Conservation (phyloP, 2,329 filamentous ascomycete species). For the Cladosporium sp. region DNA sequence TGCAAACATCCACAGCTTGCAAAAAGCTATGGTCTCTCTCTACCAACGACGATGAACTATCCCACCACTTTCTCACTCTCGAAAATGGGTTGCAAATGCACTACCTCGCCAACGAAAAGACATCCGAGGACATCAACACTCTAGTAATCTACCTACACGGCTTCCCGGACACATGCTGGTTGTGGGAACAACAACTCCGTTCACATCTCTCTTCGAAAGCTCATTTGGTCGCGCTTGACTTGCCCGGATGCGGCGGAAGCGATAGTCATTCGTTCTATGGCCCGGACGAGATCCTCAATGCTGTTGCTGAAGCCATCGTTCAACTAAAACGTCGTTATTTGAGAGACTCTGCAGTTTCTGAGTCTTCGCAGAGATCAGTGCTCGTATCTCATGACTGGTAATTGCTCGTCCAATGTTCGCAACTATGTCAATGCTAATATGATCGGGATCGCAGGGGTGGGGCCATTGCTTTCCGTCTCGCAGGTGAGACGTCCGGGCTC, state of each 20-base stretch:
- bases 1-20: constrained; percentile 42
- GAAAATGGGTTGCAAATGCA: constrained; percentile 54
- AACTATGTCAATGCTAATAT: constrained; percentile 25
- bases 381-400: constrained; percentile 16
- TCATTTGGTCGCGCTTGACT: constrained; percentile 55
- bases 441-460: constrained; percentile 46
- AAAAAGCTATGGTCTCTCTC: constrained; percentile 57
- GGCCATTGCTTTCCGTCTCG: constrained; percentile 55
- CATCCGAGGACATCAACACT: constrained; percentile 28
- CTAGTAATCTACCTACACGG: constrained; percentile 59
- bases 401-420: too few relatives aligned
- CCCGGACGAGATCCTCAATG: constrained; percentile 54
- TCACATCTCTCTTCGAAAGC: constrained; percentile 42
- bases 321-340: constrained; percentile 50
- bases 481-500: constrained; percentile 57
- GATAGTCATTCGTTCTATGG: constrained; percentile 53
- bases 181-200: constrained; percentile 54
- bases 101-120: constrained; percentile 43
- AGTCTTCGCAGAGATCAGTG: not conserved
- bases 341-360: constrained; percentile 1
- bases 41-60: constrained; percentile 45
- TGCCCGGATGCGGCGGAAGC: constrained; percentile 61
- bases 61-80: constrained; percentile 54
- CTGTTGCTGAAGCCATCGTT: constrained; percentile 55
- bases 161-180: constrained; percentile 59